These are phyloP conservation scores for Trichophyton schoenleinii DNA, from an alignment of 2,329 filamentous ascomycete species.

Conservation along the genomic window DNA sequence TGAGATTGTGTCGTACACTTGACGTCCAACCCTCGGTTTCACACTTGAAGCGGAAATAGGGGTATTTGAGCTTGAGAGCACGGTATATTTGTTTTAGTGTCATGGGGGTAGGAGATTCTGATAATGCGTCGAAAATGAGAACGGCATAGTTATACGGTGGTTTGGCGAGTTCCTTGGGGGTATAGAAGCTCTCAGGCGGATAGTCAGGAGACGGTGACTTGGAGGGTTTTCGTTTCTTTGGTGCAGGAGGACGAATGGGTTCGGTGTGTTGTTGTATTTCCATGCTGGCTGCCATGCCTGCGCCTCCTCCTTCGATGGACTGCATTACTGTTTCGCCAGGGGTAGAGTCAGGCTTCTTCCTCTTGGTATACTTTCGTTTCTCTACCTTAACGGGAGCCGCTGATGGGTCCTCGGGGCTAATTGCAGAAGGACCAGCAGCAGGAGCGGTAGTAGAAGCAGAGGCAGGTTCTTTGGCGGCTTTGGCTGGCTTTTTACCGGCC, in stretches of 20 bases:
- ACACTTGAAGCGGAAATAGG: slow-evolving; percentile 50
- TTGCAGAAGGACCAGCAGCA: neutral
- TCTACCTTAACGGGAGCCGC: slow-evolving; percentile 29
- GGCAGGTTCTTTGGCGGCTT: slow-evolving; percentile 18
- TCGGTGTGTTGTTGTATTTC: slow-evolving; percentile 30
- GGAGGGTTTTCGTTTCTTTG: slow-evolving; percentile 42
- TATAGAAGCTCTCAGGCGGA: slow-evolving; percentile 45
- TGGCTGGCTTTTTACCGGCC: slow-evolving; percentile 14
- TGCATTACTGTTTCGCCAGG: slow-evolving; percentile 31
- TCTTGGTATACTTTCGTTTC: slow-evolving; percentile 38
- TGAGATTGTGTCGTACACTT: slow-evolving; percentile 53
- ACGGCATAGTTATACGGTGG: slow-evolving; percentile 52
- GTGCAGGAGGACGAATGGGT: slow-evolving; percentile 32
- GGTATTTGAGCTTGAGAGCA: slow-evolving; percentile 50
- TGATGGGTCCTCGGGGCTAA: slow-evolving; percentile 21
- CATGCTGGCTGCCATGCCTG: slow-evolving; percentile 10
- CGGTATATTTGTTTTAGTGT: slow-evolving; percentile 55
- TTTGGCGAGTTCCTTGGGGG: slow-evolving; percentile 50
- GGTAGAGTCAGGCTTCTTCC: slow-evolving; percentile 33
- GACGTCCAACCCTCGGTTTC: slow-evolving; percentile 54
- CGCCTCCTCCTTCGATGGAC: slow-evolving; percentile 30
- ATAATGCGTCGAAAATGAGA: slow-evolving; percentile 51
- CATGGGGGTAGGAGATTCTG: slow-evolving; percentile 44
- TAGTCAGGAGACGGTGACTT: slow-evolving; percentile 51
- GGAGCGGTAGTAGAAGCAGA: slow-evolving; percentile 1